phyloP scores from a whole-genome alignment of 2,329 filamentous ascomycete species.

The Neofusicoccum parvum region DNA sequence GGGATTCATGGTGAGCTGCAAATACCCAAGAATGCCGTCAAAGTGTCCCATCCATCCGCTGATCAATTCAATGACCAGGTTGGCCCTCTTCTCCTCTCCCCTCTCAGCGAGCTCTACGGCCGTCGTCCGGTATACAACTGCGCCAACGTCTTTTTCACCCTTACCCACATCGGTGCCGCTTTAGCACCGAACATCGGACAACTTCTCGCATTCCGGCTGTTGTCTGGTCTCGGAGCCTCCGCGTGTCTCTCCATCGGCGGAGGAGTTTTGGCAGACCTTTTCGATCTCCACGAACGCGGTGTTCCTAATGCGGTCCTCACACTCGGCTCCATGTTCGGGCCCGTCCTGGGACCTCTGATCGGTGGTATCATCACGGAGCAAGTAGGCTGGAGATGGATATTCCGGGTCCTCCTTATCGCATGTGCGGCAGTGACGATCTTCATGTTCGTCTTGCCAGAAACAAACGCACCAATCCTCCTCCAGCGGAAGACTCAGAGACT shows the following conservation, averaged over 20 bases:
- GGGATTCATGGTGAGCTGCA: slow-evolving; percentile 32
- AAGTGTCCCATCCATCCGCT: no score
- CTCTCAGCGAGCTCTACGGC: slow-evolving; percentile 24
- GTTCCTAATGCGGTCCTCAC: neutral
- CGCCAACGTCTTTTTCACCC: slow-evolving; percentile 17
- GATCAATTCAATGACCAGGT: neutral
- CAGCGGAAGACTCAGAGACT: neutral
- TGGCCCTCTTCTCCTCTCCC: slow-evolving; percentile 23
- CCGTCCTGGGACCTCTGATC: slow-evolving; percentile 35
- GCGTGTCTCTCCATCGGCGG: neutral
- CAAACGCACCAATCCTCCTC: neutral
- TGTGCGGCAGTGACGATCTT: neutral
- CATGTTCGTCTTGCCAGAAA: neutral
- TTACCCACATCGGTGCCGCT: neutral
- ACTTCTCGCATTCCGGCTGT: neutral
- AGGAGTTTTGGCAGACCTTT: neutral
- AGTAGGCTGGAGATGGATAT: slow-evolving; percentile 38
- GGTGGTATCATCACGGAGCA: slow-evolving; percentile 39
- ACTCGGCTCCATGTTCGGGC: slow-evolving; percentile 27
- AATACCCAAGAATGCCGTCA: no score
- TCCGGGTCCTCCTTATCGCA: slow-evolving; percentile 36
- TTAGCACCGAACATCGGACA: neutral
- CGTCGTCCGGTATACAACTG: slow-evolving; percentile 3
- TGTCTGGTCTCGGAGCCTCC: neutral
- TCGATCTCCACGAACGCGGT: neutral